Conservation (phyloP, 805 yeast species). For the Spathaspora gorwiae region DNA sequence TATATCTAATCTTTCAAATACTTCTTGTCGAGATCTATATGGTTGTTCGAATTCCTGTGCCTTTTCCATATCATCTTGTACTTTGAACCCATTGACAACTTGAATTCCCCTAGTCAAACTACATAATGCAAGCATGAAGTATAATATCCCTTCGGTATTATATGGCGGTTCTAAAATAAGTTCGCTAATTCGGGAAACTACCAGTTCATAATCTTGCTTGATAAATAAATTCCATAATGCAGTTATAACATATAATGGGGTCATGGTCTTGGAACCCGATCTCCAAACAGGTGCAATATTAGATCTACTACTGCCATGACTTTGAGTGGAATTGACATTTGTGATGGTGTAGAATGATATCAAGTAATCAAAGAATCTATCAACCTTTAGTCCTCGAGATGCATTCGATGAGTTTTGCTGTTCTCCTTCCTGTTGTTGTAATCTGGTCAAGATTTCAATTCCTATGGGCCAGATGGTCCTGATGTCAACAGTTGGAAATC, state of each 20-base stretch:
- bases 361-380: slow-evolving; percentile 35
- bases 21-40: slow-evolving; percentile 5
- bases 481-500: slow-evolving; percentile 49
- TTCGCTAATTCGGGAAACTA: slow-evolving; percentile 32
- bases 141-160: slow-evolving; percentile 36
- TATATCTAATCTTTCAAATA: slow-evolving; percentile 7
- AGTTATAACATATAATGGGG: slow-evolving; percentile 39
- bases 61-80: slow-evolving; percentile 4
- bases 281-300: slow-evolving; percentile 34
- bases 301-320: slow-evolving; percentile 5
- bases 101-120: slow-evolving; percentile 19
- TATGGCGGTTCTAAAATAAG: slow-evolving; percentile 41
- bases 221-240: slow-evolving; percentile 40
- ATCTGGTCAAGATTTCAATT: slow-evolving; percentile 42
- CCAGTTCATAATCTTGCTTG: slow-evolving; percentile 28
- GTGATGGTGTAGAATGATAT: slow-evolving; percentile 21
- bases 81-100: slow-evolving; percentile 11
- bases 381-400: slow-evolving; percentile 16
- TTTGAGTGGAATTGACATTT: slow-evolving; percentile 7
- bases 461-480: slow-evolving; percentile 63
- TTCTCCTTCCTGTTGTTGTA: slow-evolving; percentile 7
- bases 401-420: slow-evolving; percentile 1
- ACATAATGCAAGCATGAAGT: slow-evolving; percentile 27
- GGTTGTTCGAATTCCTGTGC: background rate
- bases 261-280: slow-evolving; percentile 34